Evolutionary conservation across 371 early-diverging fungal species (phyloP).

Genomic region (Quaeritorhiza haematococci): DNA sequence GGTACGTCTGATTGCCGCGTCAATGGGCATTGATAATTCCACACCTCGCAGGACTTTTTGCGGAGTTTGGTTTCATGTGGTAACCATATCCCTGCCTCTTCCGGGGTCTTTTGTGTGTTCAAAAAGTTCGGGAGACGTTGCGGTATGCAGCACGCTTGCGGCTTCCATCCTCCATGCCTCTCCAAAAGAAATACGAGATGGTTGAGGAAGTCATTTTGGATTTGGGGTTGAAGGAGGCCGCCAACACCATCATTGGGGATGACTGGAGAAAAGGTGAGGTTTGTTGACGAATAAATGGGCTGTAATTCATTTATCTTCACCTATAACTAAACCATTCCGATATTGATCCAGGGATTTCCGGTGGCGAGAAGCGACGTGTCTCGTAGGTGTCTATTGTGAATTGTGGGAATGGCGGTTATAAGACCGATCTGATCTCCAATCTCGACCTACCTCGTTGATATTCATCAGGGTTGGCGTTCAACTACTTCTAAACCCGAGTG

Average conservation of each 20-base stretch:
- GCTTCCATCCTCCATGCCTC: conserved; percentile 52
- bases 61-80: background rate
- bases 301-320: conserved; percentile 2
- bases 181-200: conserved; percentile 35
- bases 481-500: conserved; percentile 78
- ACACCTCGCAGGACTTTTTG: background rate
- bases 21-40: too few species aligned
- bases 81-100: background rate
- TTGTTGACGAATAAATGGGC: too few species aligned
- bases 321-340: background rate
- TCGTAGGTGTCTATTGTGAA: conserved; percentile 18
- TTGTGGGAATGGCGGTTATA: background rate
- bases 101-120: too few species aligned
- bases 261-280: conserved; percentile 92
- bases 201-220: conserved; percentile 71
- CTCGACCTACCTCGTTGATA: conserved; percentile 4
- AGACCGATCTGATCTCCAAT: too few species aligned
- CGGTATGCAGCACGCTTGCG: conserved; percentile 77
- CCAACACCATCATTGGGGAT: conserved; percentile 78
- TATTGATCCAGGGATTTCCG: too few species aligned
- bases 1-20: background rate
- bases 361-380: conserved; percentile 41
- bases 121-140: conserved; percentile 60
- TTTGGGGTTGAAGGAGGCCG: conserved; percentile 71
- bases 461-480: conserved; percentile 51